phyloP scores from a whole-genome alignment of 768 basidiomycete genomes.

The Cantharellus cinnabarinus region DNA sequence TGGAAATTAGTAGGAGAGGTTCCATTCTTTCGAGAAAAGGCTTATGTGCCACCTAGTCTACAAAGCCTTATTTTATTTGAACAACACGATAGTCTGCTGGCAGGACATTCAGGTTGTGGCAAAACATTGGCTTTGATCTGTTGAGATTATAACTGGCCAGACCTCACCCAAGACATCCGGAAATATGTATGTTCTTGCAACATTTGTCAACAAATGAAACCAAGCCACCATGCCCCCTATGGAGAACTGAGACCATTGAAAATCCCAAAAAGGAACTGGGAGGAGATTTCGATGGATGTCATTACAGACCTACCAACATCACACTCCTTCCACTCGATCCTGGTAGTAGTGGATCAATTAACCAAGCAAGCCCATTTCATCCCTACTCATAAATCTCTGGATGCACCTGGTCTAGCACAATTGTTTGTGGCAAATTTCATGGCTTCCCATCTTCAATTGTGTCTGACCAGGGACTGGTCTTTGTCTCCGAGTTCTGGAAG shows the following conservation, averaged over 20 bases:
- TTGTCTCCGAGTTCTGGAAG: slow-evolving; percentile 17
- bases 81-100: not conserved
- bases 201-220: slow-evolving; percentile 8
- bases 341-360: slow-evolving; percentile 8
- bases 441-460: too few relatives aligned
- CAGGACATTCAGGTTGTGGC: too few relatives aligned
- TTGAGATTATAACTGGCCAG: slow-evolving; percentile 12
- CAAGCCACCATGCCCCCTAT: not conserved
- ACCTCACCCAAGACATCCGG: slow-evolving; percentile 10
- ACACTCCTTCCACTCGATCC: slow-evolving; percentile 9
- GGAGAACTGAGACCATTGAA: slow-evolving; percentile 2
- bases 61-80: not conserved
- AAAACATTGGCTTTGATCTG: not conserved
- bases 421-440: too few relatives aligned
- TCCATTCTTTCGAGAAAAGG: too few relatives aligned
- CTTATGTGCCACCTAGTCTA: too few relatives aligned
- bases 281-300: slow-evolving; percentile 13
- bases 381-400: not conserved
- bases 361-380: slow-evolving; percentile 1
- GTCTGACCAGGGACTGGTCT: too few relatives aligned
- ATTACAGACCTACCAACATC: slow-evolving; percentile 11
- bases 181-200: slow-evolving; percentile 16
- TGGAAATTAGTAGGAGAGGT: too few relatives aligned
- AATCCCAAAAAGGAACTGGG: slow-evolving; percentile 9
- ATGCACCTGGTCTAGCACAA: not conserved